Conservation (phyloP, 495 filamentous ascomycete genomes). For the Neurospora intermedia region DNA sequence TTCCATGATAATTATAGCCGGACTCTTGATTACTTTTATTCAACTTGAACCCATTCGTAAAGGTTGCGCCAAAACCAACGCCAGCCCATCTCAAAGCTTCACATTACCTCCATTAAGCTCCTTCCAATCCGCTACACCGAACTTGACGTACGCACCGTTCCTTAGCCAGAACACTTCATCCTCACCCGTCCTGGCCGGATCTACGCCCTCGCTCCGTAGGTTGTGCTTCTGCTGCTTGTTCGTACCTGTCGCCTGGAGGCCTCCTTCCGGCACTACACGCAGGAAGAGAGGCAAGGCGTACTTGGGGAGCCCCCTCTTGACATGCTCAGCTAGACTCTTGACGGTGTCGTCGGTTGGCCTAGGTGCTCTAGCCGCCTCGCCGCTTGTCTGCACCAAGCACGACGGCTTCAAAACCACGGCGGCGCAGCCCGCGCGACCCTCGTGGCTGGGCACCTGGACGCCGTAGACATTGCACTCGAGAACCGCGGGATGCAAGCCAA, state of each 20-base stretch:
- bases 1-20: neutral
- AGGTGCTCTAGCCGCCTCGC: constrained; percentile 6
- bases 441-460: constrained; percentile 69
- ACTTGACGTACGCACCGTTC: constrained; percentile 54
- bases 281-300: constrained; percentile 76
- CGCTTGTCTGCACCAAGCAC: constrained; percentile 16
- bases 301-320: constrained; percentile 46
- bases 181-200: constrained; percentile 44
- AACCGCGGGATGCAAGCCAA: constrained; percentile 57
- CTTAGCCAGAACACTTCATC: constrained; percentile 62
- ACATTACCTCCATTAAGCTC: constrained; percentile 55
- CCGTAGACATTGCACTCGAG: constrained; percentile 85
- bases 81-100: constrained; percentile 44
- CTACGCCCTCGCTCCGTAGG: constrained; percentile 62
- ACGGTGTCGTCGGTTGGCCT: constrained; percentile 33
- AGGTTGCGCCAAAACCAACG: neutral
- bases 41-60: neutral
- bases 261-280: constrained; percentile 42
- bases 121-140: constrained; percentile 57
- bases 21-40: neutral
- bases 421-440: constrained; percentile 79
- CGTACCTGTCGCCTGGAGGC: constrained; percentile 63
- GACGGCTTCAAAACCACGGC: constrained; percentile 45
- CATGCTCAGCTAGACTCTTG: constrained; percentile 49
- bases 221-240: constrained; percentile 77